These are phyloP conservation scores for Mollisiaceae sp. DNA, from an alignment of 2,329 filamentous ascomycete species.

Conservation along the genomic window DNA sequence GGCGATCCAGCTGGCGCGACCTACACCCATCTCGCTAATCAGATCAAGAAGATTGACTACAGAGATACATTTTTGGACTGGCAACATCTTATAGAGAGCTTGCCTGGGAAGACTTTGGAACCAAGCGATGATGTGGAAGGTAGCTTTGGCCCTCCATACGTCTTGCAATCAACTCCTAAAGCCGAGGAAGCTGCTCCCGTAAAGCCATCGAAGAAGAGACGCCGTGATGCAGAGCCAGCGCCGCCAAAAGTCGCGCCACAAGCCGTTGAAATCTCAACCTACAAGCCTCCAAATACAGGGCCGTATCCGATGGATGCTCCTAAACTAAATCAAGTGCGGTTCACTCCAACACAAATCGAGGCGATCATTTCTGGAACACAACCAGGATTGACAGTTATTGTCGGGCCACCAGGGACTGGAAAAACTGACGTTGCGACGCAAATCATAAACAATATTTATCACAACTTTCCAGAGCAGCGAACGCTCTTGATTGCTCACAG, in stretches of 20 bases:
- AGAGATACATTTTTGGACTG: conserved; percentile 95
- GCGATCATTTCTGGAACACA: conserved; percentile 94
- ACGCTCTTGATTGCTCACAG: conserved; percentile 94
- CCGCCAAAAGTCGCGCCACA: conserved; percentile 65
- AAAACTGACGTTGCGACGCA: conserved; percentile 99
- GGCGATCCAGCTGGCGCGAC: conserved; percentile 88
- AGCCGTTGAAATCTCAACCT: conserved; percentile 83
- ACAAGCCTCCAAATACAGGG: conserved; percentile 85
- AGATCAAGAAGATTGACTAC: conserved; percentile 81
- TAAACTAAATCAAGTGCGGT: conserved; percentile 82
- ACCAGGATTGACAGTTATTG: conserved; percentile 89
- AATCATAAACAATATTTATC: conserved; percentile 98
- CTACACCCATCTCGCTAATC: conserved; percentile 81
- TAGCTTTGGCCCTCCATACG: conserved; percentile 86
- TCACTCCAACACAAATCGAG: conserved; percentile 89
- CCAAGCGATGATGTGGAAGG: conserved; percentile 72
- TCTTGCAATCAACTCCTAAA: conserved; percentile 71
- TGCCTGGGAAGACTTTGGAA: conserved; percentile 87
- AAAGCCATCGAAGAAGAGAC: conserved; percentile 83
- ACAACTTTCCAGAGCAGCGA: conserved; percentile 92
- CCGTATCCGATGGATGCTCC: conserved; percentile 87
- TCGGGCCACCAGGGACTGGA: conserved; percentile 93
- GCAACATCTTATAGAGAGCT: conserved; percentile 88
- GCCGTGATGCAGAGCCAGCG: conserved; percentile 74
- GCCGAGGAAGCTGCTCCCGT: conserved; percentile 54